Base-by-base conservation (phyloP, 1,284 basidiomycete genomes). In the Agaricales sp. region DNA sequence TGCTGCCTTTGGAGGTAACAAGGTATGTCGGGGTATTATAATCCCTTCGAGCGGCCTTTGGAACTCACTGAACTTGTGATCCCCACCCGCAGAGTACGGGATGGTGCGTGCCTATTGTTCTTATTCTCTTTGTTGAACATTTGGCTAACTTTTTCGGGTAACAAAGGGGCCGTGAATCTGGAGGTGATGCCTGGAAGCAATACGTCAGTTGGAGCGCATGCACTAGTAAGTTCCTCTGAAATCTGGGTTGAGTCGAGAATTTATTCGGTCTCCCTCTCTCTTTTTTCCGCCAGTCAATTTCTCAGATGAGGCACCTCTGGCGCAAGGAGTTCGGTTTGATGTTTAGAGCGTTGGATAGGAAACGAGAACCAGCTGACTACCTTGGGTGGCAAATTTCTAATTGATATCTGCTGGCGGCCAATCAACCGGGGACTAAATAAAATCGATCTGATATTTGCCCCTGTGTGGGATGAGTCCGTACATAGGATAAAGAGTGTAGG, bases 171-270 rank as follows among this genome's bases (percentile, higher is more conserved):
- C 80, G 93, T 50, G 93, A 97, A 68, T 92, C 89, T 13, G 93
- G 93, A 26, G 93, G 93, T 44, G 93, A 97, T 65, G 88, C 93
- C 20, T 97, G 93, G 93, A 94, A 94, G 66, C 90, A 95, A 62
- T 91, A 89, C 54, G 84, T 88, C 41, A 79, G 88, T 51, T 90
- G 87, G 87, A 85, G 86, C 61, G 80, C 88, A 39, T 92, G 89
- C 63, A 97, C 93, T 4, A 74, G 73, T 75, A 57, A 49, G 18
- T 44, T 47, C 46, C 51, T 51, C 45, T 48, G 46, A n/a, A n/a
- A n/a, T n/a, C 23, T 45, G 46, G 30, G 18, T 43, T 44, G n/a
- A 16, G 45, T 46, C 54, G 20, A 61, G 30, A 20, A 38, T 50
- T 46, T 49, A 30, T n/a, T n/a, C n/a, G n/a, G n/a, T n/a, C n/a